Conservation (phyloP, 495 filamentous ascomycete species). For the Penicillium crystallinum region DNA sequence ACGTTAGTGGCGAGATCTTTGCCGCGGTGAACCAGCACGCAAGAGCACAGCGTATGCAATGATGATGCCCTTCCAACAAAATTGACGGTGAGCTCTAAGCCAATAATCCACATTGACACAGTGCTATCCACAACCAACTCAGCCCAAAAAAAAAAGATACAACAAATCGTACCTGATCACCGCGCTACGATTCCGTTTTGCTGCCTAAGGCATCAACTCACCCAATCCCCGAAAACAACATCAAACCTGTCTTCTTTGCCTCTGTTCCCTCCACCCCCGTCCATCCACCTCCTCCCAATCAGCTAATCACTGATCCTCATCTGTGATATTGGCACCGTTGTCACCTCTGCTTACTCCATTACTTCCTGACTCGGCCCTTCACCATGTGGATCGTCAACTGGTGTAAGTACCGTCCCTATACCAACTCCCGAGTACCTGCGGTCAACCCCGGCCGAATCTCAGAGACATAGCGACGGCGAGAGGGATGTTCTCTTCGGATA, state of each 20-base stretch:
- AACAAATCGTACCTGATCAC: neutral
- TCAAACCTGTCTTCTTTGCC: constrained; percentile 35
- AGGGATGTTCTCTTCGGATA: neutral
- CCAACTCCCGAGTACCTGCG: constrained; percentile 10
- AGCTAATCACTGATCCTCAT: constrained; percentile 4
- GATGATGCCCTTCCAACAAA: neutral
- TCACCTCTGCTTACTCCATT: constrained; percentile 4
- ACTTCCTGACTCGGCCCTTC: constrained; percentile 15
- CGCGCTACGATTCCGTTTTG: constrained; percentile 10
- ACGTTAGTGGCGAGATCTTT: neutral
- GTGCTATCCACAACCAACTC: neutral
- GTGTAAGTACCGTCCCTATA: constrained; percentile 60
- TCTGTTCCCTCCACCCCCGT: constrained; percentile 14
- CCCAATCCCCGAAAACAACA: constrained; percentile 28
- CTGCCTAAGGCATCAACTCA: constrained; percentile 19
- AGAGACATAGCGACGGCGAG: neutral
- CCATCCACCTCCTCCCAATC: constrained; percentile 16
- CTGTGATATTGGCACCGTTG: constrained; percentile 3
- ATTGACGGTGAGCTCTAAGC: neutral
- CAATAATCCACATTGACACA: neutral
- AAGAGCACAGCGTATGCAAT: neutral
- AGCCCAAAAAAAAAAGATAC: constrained; percentile 10
- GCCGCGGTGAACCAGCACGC: neutral
- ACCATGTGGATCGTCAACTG: constrained; percentile 95
- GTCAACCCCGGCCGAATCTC: too few species aligned